Evolutionary conservation across 2,329 filamentous ascomycete genomes (phyloP).

Genomic region (Paraphoma chrysanthemicola): DNA sequence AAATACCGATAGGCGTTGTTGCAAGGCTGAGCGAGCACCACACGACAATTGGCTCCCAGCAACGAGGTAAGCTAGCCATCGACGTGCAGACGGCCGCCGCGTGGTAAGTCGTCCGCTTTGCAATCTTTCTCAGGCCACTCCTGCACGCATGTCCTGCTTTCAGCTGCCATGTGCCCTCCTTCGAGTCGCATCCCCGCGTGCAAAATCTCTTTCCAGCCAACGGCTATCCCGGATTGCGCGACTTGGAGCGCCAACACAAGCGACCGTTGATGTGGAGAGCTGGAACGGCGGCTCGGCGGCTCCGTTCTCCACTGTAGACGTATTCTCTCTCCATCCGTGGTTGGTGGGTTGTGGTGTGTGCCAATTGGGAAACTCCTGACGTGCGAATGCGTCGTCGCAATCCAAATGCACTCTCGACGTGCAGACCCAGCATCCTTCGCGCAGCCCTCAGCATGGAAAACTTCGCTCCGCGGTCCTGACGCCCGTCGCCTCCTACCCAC

Average conservation of each 20-base stretch:
- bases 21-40: neutral
- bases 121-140: neutral
- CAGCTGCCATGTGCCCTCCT: neutral
- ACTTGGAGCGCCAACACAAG: neutral
- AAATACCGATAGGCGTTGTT: neutral
- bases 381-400: neutral
- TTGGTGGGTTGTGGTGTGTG: too few species aligned
- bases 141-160: neutral
- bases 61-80: conserved; percentile 6
- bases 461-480: neutral
- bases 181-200: neutral
- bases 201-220: neutral
- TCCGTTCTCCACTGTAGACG: neutral
- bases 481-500: neutral
- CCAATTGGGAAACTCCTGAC: neutral
- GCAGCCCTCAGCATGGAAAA: neutral
- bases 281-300: neutral
- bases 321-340: too few species aligned
- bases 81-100: neutral
- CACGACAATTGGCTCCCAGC: conserved; percentile 3
- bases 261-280: neutral
- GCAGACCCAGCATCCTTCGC: neutral
- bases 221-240: neutral
- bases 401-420: neutral
- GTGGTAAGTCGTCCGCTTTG: neutral